phyloP scores from a whole-genome alignment of 2,329 filamentous ascomycete species.

The Conoideocrella luteorostrata region DNA sequence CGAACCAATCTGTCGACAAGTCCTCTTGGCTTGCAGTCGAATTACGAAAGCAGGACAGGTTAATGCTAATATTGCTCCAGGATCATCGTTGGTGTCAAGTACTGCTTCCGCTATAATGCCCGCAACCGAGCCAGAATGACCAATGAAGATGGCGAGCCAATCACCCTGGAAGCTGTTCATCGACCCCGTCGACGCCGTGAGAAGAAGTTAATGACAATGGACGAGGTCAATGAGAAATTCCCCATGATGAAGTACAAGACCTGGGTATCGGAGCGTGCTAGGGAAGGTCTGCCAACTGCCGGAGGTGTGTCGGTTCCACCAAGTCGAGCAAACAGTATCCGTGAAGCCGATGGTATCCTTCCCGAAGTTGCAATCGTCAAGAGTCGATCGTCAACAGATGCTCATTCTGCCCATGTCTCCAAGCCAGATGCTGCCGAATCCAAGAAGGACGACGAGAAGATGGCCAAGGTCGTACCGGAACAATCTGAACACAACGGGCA shows the following conservation, averaged over 20 bases:
- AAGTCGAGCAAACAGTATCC: conserved; percentile 68
- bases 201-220: conserved; percentile 99
- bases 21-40: no score
- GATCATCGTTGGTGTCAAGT: conserved; percentile 99
- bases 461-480: conserved; percentile 11
- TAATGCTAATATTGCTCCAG: conserved; percentile 41
- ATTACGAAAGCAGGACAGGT: background rate
- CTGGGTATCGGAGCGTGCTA: conserved; percentile 79
- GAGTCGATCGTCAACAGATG: conserved; percentile 34
- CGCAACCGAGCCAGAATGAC: conserved; percentile 74
- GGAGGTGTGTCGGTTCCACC: conserved; percentile 74
- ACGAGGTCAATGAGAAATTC: conserved; percentile 97
- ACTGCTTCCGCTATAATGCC: conserved; percentile 97
- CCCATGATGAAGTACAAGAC: conserved; percentile 94
- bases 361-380: conserved; percentile 35
- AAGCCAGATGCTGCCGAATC: conserved; percentile 12
- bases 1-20: no score
- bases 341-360: conserved; percentile 54
- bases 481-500: conserved; percentile 17
- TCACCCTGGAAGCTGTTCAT: conserved; percentile 81
- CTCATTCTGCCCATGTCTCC: conserved; percentile 14
- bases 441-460: conserved; percentile 13
- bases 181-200: conserved; percentile 80
- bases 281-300: conserved; percentile 73
- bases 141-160: conserved; percentile 78